Conservation (phyloP, 495 filamentous ascomycete species). For the Talaromyces trachyspermus region DNA sequence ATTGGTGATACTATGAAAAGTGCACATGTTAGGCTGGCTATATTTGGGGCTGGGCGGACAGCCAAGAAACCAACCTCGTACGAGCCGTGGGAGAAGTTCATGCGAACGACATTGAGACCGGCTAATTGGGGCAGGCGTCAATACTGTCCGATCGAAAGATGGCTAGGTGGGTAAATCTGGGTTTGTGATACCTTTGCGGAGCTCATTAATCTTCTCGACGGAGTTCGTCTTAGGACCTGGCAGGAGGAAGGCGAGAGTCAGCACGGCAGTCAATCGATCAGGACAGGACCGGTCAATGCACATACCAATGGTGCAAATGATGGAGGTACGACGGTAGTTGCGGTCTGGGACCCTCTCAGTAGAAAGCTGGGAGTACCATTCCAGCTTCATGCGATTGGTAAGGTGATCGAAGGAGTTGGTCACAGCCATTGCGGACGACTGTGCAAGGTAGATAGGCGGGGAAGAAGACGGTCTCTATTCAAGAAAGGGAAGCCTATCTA, state of each 20-base stretch:
- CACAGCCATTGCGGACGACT: constrained; percentile 36
- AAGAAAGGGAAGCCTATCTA: not conserved
- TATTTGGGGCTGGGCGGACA: too few relatives aligned
- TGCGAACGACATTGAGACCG: constrained; percentile 94
- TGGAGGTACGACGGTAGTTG: constrained; percentile 91
- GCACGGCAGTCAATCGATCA: not conserved
- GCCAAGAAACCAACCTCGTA: constrained; percentile 79
- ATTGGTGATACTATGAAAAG: constrained; percentile 92
- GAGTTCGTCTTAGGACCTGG: constrained; percentile 95
- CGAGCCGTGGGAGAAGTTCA: constrained; percentile 98
- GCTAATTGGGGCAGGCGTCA: constrained; percentile 36
- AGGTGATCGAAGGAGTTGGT: constrained; percentile 54
- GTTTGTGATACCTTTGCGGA: constrained; percentile 64
- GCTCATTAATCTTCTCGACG: constrained; percentile 87
- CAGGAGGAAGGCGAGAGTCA: constrained; percentile 1
- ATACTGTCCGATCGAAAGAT: not conserved
- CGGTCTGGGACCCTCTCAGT: constrained; percentile 72
- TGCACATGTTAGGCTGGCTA: too few relatives aligned
- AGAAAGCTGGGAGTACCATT: constrained; percentile 81
- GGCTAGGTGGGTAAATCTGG: not conserved
- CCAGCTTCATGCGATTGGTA: constrained; percentile 71
- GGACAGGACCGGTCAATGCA: constrained; percentile 1
- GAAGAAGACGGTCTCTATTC: not conserved
- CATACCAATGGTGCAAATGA: constrained; percentile 96
- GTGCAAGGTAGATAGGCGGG: not conserved